Percentiles rank a stretch among this genome's conserved stretches.
phyloP scores from a whole-genome alignment of 768 basidiomycete species.

The Suillus alpinus region DNA sequence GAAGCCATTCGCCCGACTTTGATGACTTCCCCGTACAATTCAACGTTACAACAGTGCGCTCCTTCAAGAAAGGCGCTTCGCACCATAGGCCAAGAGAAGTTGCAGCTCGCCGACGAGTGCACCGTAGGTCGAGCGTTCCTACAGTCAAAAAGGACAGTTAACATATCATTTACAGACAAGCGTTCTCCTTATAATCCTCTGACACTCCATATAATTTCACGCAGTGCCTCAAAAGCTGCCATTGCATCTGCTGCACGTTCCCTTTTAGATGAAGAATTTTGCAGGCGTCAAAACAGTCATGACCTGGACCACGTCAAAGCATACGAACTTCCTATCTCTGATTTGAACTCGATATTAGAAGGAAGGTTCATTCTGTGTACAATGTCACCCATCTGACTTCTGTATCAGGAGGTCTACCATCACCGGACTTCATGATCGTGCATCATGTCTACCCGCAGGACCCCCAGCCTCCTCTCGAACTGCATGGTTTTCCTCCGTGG shows the following conservation, averaged over 20 bases:
- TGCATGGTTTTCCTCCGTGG: conserved; percentile 83
- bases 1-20: conserved; percentile 55
- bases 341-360: conserved; percentile 54
- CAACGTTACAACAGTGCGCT: conserved; percentile 17
- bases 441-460: conserved; percentile 48
- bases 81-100: conserved; percentile 21
- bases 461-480: conserved; percentile 50
- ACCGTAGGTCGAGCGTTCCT: conserved; percentile 16
- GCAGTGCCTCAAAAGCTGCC: conserved; percentile 60
- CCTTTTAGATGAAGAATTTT: conserved; percentile 33
- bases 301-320: not conserved
- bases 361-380: conserved; percentile 36
- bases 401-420: conserved; percentile 44
- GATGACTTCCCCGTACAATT: conserved; percentile 10
- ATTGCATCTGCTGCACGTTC: conserved; percentile 53
- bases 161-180: conserved; percentile 5
- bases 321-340: conserved; percentile 41
- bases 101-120: conserved; percentile 21
- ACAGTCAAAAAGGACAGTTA: not conserved
- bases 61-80: conserved; percentile 10
- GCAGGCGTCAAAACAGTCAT: conserved; percentile 4
- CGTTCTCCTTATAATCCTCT: conserved; percentile 25
- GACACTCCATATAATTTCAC: conserved; percentile 56
- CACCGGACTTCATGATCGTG: conserved; percentile 77
- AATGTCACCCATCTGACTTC: conserved; percentile 1